Base-by-base conservation (phyloP, 305 asterid genomes). In the Fraxinus sp. region DNA sequence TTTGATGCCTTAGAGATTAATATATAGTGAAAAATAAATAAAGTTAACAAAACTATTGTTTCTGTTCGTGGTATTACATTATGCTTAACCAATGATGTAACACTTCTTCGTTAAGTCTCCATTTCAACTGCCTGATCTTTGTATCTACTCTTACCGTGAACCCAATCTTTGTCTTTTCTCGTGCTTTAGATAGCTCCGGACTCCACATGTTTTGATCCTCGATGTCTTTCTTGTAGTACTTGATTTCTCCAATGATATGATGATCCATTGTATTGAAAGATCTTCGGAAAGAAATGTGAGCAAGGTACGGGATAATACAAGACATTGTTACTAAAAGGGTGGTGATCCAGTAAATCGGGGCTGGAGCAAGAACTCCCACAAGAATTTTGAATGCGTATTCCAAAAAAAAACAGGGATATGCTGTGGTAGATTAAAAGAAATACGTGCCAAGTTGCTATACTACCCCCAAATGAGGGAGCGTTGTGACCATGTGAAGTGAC, bases 231-330 rank as follows among this genome's bases (percentile, higher is more conserved):
- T 59, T 91, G 75, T 88, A 91, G 83, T 91, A 88, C 83, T 90
- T 92, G 85, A 95, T 95, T 91, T 95, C 98, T 70, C 90, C 96
- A 79, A 95, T 92, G 71, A 95, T 82, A 77, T 95, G 97, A 81
- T 93, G 97, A 78, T 95, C 99, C 90, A 87, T 83, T 0, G 98
- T 98, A 80, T 86, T 89, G 86, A 92, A 90, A 2, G 89, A 80
- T 68, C 97, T 80, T 64, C 90, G 99, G 87, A 88, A 89, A 1
- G 92, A 82, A 37, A 87, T 87, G 30, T 87, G 30, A 26, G 30
- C 30, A 26, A 26, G 30, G 30, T 94, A 95, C 7, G 97, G 99
- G 37, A 95, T 88, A 39, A 85, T 92, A 55, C 95, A 93, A 6
- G 83, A 86, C 7, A 93, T 81, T 0, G 90, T 90, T 3, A 90